Conservation (phyloP, 208 protist genomes). For the Blastocrithidia nonstop region DNA sequence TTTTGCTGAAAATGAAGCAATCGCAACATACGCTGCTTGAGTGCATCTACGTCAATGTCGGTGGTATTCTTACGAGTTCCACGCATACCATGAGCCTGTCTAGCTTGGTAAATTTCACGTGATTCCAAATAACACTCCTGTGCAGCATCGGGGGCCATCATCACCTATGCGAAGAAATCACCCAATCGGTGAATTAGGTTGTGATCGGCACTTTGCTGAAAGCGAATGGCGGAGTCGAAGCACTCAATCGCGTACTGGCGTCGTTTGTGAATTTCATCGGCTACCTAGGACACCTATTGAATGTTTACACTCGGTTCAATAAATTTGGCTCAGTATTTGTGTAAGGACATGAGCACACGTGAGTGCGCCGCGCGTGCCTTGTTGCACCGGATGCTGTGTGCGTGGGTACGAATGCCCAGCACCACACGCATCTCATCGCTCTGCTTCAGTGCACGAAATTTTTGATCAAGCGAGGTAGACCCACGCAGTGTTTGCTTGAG, state of each 20-base stretch:
- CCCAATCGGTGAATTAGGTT: constrained; percentile 8
- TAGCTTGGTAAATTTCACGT: constrained; percentile 5
- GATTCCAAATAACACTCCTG: constrained; percentile 10
- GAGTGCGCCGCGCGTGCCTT: constrained; percentile 8
- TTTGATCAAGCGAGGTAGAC: constrained; percentile 3
- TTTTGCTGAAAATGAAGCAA: constrained; percentile 4
- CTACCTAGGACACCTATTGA: constrained; percentile 7
- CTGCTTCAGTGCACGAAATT: constrained; percentile 8
- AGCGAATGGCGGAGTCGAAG: constrained; percentile 7
- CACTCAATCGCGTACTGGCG: constrained; percentile 6
- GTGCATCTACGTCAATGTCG: constrained; percentile 7
- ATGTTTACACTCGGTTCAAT: constrained; percentile 21
- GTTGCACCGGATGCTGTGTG: constrained; percentile 6
- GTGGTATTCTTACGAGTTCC: constrained; percentile 5
- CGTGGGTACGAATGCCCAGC: constrained; percentile 12
- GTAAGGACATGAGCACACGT: constrained; percentile 1
- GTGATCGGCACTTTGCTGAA: constrained; percentile 6
- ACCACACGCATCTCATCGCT: constrained; percentile 5
- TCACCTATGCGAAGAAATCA: constrained; percentile 11
- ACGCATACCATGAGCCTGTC: constrained; percentile 11
- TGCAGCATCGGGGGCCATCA: constrained; percentile 12
- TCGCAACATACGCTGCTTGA: constrained; percentile 4
- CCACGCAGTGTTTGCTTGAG: constrained; percentile 5
- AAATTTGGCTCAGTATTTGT: constrained; percentile 10
- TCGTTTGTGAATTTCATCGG: constrained; percentile 3